These are phyloP conservation scores for Aspergillus awamori DNA, from an alignment of 2,329 filamentous ascomycete genomes.

Conservation along the genomic window DNA sequence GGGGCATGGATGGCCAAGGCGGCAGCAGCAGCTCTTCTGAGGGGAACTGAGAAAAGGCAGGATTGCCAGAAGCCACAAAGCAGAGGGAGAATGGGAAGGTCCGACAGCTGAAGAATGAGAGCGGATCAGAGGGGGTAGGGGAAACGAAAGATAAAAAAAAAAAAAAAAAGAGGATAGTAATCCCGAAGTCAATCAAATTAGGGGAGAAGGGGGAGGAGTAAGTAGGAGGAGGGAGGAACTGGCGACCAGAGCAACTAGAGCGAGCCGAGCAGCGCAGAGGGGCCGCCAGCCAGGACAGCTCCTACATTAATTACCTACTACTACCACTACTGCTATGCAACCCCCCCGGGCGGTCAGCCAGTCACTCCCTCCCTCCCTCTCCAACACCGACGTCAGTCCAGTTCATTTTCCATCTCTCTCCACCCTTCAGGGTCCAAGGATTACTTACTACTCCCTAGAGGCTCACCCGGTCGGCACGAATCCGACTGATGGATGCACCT, in stretches of 20 bases:
- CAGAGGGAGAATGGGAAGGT: conserved; percentile 1
- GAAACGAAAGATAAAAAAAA: not conserved
- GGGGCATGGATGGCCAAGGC: conserved; percentile 32
- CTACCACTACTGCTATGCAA: not conserved
- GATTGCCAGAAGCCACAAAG: not conserved
- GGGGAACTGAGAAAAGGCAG: conserved; percentile 1
- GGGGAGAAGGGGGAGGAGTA: not conserved
- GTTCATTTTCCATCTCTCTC: not conserved
- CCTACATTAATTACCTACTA: too few relatives aligned
- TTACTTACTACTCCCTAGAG: not conserved
- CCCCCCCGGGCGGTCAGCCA: conserved; percentile 8
- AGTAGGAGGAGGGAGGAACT: conserved; percentile 12
- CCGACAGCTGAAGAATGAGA: not conserved
- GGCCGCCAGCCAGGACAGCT: too few relatives aligned
- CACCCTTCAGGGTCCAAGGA: not conserved
- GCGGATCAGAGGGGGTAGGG: not conserved
- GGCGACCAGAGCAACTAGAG: conserved; percentile 7
- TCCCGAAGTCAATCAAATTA: not conserved
- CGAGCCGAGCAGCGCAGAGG: not conserved
- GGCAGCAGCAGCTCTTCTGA: conserved; percentile 21
- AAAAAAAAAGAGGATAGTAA: not conserved
- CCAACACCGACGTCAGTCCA: conserved; percentile 4
- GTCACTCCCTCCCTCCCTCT: too few relatives aligned
- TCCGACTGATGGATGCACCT: not conserved
- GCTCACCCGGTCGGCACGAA: not conserved